A percentile compares a stretch with the other conserved stretches of the same genome.
These are phyloP conservation scores for Leucogyrophana mollusca DNA, from an alignment of 768 basidiomycete genomes.

Conservation along the genomic window DNA sequence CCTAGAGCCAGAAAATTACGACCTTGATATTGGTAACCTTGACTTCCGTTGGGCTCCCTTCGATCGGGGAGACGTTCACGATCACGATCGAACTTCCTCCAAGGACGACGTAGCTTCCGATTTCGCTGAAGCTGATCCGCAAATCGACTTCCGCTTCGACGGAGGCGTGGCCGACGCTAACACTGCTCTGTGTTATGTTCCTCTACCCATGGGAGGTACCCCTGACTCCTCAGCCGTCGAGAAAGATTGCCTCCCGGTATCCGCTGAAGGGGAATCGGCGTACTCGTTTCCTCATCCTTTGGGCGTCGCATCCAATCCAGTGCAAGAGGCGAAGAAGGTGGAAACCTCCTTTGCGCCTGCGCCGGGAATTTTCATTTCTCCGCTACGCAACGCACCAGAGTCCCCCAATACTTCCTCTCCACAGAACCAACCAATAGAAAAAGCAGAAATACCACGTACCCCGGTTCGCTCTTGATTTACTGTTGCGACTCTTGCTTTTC, in stretches of 20 bases:
- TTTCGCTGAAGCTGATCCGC: no score
- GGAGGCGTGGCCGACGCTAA: no score
- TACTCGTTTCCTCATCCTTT: background rate
- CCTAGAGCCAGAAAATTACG: conserved; percentile 33
- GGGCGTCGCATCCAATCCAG: conserved; percentile 5
- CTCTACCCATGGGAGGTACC: background rate
- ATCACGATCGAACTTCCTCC: background rate
- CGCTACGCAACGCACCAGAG: conserved; percentile 16
- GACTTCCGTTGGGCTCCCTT: conserved; percentile 63
- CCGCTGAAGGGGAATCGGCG: no score
- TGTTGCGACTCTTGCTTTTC: no score
- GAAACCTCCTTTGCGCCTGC: conserved; percentile 17
- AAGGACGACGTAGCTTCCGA: background rate
- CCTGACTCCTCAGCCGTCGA: no score
- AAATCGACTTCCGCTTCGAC: no score
- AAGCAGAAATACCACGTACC: no score
- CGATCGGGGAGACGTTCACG: background rate
- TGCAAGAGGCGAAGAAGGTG: conserved; percentile 13
- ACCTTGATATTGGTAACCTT: conserved; percentile 38
- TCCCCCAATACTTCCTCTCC: conserved; percentile 1
- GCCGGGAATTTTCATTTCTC: conserved; percentile 27
- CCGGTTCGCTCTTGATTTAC: no score
- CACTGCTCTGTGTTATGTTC: background rate
- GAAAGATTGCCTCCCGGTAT: no score
- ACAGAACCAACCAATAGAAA: no score